Conservation (phyloP, 108 stramenopile species). For the Pseudonitzschia delicatissima region DNA sequence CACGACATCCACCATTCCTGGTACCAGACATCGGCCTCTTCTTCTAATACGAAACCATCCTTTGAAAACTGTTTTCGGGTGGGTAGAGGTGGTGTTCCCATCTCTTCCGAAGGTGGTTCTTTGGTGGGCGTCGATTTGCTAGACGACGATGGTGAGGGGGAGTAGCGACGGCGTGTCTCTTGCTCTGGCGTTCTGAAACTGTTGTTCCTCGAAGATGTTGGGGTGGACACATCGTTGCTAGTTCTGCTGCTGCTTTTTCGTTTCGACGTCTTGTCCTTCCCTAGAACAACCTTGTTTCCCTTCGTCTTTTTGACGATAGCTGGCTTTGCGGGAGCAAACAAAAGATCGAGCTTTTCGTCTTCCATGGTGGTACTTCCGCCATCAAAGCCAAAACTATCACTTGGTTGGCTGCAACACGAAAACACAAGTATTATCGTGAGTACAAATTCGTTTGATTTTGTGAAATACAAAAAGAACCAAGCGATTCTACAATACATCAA, state of each 20-base stretch:
- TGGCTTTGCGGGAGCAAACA: constrained; percentile 29
- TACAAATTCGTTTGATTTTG: background rate
- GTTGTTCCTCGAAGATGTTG: background rate
- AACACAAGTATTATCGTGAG: background rate
- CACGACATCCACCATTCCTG: constrained; percentile 46
- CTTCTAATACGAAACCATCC: constrained; percentile 14
- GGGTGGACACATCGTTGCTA: background rate
- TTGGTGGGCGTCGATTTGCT: constrained; percentile 28
- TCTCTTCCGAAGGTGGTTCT: constrained; percentile 17
- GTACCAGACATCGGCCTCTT: constrained; percentile 37
- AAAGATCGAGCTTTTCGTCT: constrained; percentile 15
- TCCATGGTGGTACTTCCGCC: constrained; percentile 6
- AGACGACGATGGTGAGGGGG: constrained; percentile 21
- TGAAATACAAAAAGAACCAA: background rate
- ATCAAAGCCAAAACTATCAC: constrained; percentile 16
- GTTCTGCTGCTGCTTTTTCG: constrained; percentile 7
- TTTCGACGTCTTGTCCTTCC: constrained; percentile 10
- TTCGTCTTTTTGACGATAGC: constrained; percentile 23
- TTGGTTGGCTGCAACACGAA: constrained; percentile 24
- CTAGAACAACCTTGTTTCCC: constrained; percentile 21
- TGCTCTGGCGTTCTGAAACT: constrained; percentile 5
- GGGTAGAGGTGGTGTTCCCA: constrained; percentile 23
- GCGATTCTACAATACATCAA: background rate
- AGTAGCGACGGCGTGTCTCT: background rate
- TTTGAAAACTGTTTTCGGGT: constrained; percentile 18